These are phyloP conservation scores for Quercus phellos DNA, from an alignment of 331 rosid genomes.

Conservation along the genomic window DNA sequence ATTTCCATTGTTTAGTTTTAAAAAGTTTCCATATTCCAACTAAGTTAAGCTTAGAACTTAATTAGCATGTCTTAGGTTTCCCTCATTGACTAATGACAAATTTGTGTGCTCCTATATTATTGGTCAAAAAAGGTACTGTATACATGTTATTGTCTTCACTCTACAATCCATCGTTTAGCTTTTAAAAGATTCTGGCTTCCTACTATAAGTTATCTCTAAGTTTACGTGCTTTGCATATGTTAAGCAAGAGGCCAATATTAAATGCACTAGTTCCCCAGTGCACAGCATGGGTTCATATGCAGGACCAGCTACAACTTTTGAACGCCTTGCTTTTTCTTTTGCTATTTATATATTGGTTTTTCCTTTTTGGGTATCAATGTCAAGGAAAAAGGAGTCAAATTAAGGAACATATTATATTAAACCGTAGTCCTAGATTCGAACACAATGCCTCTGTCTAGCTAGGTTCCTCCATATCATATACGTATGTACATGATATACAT, in stretches of 20 bases:
- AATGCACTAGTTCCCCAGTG: conserved; percentile 51
- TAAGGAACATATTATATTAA: conserved; percentile 15
- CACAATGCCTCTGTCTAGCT: conserved; percentile 8
- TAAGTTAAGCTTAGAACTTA: conserved; percentile 12
- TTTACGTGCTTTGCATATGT: conserved; percentile 38
- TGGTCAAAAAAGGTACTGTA: conserved; percentile 34
- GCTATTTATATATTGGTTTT: neutral
- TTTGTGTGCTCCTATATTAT: neutral
- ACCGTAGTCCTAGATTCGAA: conserved; percentile 20
- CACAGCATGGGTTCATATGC: conserved; percentile 30
- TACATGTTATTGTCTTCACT: conserved; percentile 24
- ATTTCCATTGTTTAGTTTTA: conserved; percentile 3
- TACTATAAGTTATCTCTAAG: conserved; percentile 28
- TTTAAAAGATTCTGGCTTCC: conserved; percentile 36
- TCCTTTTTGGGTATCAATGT: conserved; percentile 22
- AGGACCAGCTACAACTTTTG: conserved; percentile 33
- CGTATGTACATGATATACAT: conserved; percentile 7
- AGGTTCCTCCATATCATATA: conserved; percentile 8
- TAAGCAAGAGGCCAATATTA: conserved; percentile 37
- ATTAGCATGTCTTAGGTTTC: conserved; percentile 2
- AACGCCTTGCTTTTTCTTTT: conserved; percentile 20
- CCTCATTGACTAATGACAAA: conserved; percentile 27
- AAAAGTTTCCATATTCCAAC: conserved; percentile 24
- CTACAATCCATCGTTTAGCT: conserved; percentile 31
- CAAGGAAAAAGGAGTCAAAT: conserved; percentile 18